A percentile compares a stretch with the other conserved stretches of the same genome.
These are phyloP conservation scores for Ustilago tritici DNA, from an alignment of 1,284 basidiomycete genomes.

Conservation along the genomic window DNA sequence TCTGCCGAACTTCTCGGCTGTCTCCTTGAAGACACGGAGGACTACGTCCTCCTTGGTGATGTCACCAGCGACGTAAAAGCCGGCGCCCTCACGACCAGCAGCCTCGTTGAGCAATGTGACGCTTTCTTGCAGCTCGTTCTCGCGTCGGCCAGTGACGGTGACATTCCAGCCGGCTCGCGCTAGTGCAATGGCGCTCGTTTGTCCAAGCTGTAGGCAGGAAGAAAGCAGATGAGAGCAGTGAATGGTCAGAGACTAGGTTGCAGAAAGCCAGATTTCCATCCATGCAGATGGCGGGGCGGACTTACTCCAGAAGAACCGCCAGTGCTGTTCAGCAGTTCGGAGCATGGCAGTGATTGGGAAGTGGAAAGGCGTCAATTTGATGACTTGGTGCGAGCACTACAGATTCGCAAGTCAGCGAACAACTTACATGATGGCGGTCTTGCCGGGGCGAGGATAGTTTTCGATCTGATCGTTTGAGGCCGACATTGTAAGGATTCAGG, in stretches of 20 bases:
- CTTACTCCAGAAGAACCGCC: constrained; percentile 52
- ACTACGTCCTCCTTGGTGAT: constrained; percentile 56
- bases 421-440: constrained; percentile 59
- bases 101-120: constrained; percentile 35
- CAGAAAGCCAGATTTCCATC: background rate
- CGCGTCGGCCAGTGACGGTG: constrained; percentile 50
- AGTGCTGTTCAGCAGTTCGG: constrained; percentile 13
- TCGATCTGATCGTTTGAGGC: constrained; percentile 34
- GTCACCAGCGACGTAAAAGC: constrained; percentile 40
- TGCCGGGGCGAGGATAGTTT: constrained; percentile 46
- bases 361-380: background rate
- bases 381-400: background rate
- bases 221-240: background rate
- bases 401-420: background rate
- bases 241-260: background rate
- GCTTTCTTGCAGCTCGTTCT: constrained; percentile 38
- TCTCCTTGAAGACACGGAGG: constrained; percentile 37
- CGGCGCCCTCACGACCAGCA: constrained; percentile 17
- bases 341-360: background rate
- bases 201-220: constrained; percentile 35
- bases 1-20: constrained; percentile 44
- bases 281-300: background rate
- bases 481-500: constrained; percentile 19
- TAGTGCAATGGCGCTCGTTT: constrained; percentile 52
- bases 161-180: constrained; percentile 59